Percentiles rank a stretch among this genome's conserved stretches.
phyloP scores from a whole-genome alignment of 2,329 filamentous ascomycete species.

The Botryotinia calthae region DNA sequence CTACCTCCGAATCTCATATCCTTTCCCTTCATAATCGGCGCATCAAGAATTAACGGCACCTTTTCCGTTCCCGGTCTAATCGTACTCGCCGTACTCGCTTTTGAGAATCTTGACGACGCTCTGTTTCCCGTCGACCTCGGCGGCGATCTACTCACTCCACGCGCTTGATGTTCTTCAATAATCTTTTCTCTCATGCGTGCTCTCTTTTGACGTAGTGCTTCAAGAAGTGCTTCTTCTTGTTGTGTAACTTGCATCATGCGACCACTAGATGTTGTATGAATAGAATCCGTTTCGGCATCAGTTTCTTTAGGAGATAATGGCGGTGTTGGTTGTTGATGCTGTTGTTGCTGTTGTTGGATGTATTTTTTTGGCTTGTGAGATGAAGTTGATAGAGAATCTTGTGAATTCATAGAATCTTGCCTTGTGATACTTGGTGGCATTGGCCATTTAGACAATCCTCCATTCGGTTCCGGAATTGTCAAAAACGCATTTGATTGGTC shows the following conservation, averaged over 20 bases:
- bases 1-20: not conserved
- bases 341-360: conserved; percentile 25
- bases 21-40: conserved; percentile 27
- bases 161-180: conserved; percentile 35
- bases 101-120: conserved; percentile 24
- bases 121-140: conserved; percentile 20
- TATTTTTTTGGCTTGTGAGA: conserved; percentile 20
- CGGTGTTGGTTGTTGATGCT: conserved; percentile 33
- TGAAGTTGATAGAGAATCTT: conserved; percentile 11
- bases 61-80: conserved; percentile 26
- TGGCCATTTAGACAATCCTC: not conserved
- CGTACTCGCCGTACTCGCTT: conserved; percentile 27
- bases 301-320: conserved; percentile 33
- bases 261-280: conserved; percentile 26
- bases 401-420: conserved; percentile 10
- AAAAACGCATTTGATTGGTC: not conserved
- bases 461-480: conserved; percentile 11
- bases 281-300: conserved; percentile 29
- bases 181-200: conserved; percentile 47
- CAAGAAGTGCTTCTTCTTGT: conserved; percentile 51
- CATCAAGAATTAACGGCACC: conserved; percentile 35
- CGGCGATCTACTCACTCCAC: conserved; percentile 25
- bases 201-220: conserved; percentile 49
- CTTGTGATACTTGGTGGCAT: conserved; percentile 10
- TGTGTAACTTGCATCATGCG: conserved; percentile 51